Evolutionary conservation across 2,329 filamentous ascomycete species (phyloP), one percentile per base, ranked within the genome.

Genomic region (Xylariaceae sp.): DNA sequence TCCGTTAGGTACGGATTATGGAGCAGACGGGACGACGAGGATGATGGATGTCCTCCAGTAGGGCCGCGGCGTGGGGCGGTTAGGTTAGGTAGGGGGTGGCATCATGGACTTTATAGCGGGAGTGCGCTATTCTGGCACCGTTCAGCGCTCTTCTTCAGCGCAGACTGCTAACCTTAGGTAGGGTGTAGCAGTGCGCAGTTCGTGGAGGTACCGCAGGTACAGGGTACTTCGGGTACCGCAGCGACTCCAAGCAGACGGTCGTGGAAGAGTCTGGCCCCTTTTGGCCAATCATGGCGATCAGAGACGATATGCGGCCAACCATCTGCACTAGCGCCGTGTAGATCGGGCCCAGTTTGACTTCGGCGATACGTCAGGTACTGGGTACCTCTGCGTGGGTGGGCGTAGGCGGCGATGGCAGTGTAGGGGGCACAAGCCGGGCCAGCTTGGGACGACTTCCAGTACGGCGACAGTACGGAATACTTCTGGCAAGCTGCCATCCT

Each of bases 121-220:
- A 49, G 47, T 18, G 47, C 47, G 1, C 66, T 65, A 64, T 66
- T 68, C 64, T 68, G 66, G 67, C 67, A 64, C 62, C 60, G 63
- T 63, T 53, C 63, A 64, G n/a, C 39, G 49, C n/a, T 34, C 41
- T 45, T 41, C 18, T 10, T 7, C 52, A 57, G 30, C 34, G 11
- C 5, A 1, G 4, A 13, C 2, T 8, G 37, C 11, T 13, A 41
- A 41, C n/a, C n/a, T n/a, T n/a, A n/a, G n/a, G n/a, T n/a, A n/a
- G 37, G 59, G 56, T 30, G 23, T 5, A 5, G 23, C 23, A 1
- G 23, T 5, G 23, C 23, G 2, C 23, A 4, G 23, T 4, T 5
- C 23, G 23, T 30, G 23, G 23, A 30, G 23, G 66, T 70, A 69
- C 57, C 66, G 1, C 30, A 64, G 52, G 67, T 69, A 68, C 23